These are phyloP conservation scores for Fraxinus baroniana DNA, from an alignment of 305 asterid genomes.

Conservation along the genomic window DNA sequence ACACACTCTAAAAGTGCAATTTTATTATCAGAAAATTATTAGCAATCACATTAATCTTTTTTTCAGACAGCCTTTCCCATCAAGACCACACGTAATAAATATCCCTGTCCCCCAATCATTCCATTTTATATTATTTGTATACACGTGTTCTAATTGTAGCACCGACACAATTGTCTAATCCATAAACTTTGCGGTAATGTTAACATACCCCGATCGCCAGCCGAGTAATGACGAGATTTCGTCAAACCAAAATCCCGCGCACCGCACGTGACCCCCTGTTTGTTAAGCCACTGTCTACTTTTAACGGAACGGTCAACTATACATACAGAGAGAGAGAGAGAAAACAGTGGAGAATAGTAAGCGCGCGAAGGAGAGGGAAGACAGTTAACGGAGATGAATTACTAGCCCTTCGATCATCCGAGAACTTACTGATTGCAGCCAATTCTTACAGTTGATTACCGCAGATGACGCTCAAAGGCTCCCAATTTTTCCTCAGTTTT, in stretches of 20 bases:
- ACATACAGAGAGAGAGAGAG: not conserved
- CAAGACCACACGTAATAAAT: not conserved
- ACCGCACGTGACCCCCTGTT: constrained; percentile 20
- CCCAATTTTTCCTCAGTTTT: constrained; percentile 24
- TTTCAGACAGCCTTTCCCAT: not conserved
- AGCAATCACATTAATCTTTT: not conserved
- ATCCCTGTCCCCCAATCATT: not conserved
- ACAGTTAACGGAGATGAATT: constrained; percentile 26
- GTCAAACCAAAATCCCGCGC: not conserved
- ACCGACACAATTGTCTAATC: not conserved
- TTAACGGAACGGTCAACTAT: constrained; percentile 6
- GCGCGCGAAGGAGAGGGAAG: constrained; percentile 29
- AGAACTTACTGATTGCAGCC: constrained; percentile 18
- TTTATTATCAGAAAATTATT: not conserved
- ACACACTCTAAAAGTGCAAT: not conserved
- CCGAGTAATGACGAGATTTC: not conserved
- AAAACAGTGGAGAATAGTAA: not conserved
- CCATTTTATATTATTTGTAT: not conserved
- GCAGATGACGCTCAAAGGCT: constrained; percentile 34
- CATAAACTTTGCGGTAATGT: not conserved
- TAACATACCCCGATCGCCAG: not conserved
- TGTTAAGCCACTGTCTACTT: not conserved
- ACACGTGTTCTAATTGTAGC: not conserved
- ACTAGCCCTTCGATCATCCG: constrained; percentile 32
- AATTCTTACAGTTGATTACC: constrained; percentile 23